phyloP scores from a whole-genome alignment of 345 rosid species.

The Stellera chamaejasme region DNA sequence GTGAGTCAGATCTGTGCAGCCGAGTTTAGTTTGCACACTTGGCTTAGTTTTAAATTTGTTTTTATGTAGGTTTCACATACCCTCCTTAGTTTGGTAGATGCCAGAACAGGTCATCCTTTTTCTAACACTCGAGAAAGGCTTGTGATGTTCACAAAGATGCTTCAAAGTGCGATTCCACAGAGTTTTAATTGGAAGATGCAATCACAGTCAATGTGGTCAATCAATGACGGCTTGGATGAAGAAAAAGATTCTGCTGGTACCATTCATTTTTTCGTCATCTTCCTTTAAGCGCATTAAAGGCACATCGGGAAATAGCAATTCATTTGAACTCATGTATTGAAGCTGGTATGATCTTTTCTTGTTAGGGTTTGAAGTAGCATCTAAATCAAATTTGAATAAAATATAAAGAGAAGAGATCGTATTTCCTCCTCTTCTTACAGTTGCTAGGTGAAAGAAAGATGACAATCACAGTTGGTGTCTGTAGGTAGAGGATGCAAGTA shows the following conservation, averaged over 20 bases:
- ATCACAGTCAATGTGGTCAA: slow-evolving; percentile 33
- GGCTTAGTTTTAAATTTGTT: slow-evolving; percentile 20
- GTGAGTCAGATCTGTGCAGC: slow-evolving; percentile 37
- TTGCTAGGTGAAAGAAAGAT: too few relatives aligned
- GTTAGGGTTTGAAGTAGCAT: background rate
- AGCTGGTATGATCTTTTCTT: too few relatives aligned
- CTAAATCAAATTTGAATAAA: too few relatives aligned
- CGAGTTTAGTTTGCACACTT: background rate
- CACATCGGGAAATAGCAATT: background rate
- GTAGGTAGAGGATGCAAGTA: too few relatives aligned
- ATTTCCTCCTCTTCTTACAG: too few relatives aligned
- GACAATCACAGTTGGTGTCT: too few relatives aligned
- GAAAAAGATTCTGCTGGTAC: slow-evolving; percentile 34
- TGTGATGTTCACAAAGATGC: slow-evolving; percentile 64
- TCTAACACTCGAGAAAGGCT: slow-evolving; percentile 54
- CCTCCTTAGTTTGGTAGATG: slow-evolving; percentile 84
- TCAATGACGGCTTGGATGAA: slow-evolving; percentile 33
- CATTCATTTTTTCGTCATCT: slow-evolving; percentile 8
- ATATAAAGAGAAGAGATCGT: too few relatives aligned
- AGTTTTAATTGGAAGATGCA: slow-evolving; percentile 66
- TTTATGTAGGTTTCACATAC: slow-evolving; percentile 85
- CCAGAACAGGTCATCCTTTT: slow-evolving; percentile 63
- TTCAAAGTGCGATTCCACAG: slow-evolving; percentile 71
- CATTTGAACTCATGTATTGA: too few relatives aligned
- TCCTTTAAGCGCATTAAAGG: background rate